A percentile compares a stretch with the other conserved stretches of the same genome.
phyloP scores from a whole-genome alignment of 768 basidiomycete species.

The Boletales sp. region DNA sequence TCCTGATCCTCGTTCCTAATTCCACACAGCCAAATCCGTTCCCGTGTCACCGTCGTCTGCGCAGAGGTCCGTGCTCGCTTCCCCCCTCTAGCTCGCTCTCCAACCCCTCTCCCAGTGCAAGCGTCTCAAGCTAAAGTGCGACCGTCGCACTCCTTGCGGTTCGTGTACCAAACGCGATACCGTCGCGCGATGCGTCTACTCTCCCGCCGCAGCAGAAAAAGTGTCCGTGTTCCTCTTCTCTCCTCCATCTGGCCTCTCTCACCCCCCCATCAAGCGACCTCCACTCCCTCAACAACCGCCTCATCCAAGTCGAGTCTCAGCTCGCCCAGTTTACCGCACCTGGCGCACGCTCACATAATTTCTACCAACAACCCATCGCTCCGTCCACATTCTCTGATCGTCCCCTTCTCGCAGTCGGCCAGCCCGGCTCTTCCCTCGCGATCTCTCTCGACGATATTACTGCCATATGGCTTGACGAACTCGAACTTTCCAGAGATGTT shows the following conservation, averaged over 20 bases:
- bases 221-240: constrained; percentile 46
- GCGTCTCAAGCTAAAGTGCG: constrained; percentile 83
- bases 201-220: constrained; percentile 82
- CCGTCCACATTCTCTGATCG: constrained; percentile 19
- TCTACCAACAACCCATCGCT: constrained; percentile 10
- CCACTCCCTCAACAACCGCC: constrained; percentile 78
- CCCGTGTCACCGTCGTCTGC: constrained; percentile 76
- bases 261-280: constrained; percentile 50
- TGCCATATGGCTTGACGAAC: constrained; percentile 58
- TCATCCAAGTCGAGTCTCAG: constrained; percentile 64
- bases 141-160: constrained; percentile 72
- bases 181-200: constrained; percentile 68
- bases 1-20: constrained; percentile 3
- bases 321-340: constrained; percentile 46
- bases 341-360: constrained; percentile 22
- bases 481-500: constrained; percentile 36
- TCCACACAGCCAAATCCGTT: constrained; percentile 57
- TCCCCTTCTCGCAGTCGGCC: constrained; percentile 36
- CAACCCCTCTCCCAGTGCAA: constrained; percentile 57
- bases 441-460: constrained; percentile 56
- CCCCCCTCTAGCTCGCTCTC: not conserved
- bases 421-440: constrained; percentile 45
- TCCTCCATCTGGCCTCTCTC: not conserved
- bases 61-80: constrained; percentile 58
- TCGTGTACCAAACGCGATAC: constrained; percentile 80